phyloP scores from a whole-genome alignment of 371 early-diverging fungal genomes.

The Zopfochytrium polystomum region DNA sequence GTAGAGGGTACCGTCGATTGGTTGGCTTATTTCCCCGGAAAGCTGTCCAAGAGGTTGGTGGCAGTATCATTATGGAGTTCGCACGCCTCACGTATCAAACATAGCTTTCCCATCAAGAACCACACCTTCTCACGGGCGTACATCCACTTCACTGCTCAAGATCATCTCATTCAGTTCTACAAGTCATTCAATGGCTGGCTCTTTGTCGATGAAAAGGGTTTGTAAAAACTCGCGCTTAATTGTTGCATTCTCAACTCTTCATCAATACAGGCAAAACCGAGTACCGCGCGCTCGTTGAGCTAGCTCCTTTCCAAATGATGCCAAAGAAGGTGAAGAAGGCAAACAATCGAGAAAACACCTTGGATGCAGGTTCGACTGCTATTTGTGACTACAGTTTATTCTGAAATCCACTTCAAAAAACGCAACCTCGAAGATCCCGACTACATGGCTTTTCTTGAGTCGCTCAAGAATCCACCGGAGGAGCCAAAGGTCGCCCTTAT shows the following conservation, averaged over 20 bases:
- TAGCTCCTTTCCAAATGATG: slow-evolving; percentile 74
- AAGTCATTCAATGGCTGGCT: slow-evolving; percentile 74
- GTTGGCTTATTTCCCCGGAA: slow-evolving; percentile 64
- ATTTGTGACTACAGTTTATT: not conserved
- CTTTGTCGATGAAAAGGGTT: slow-evolving; percentile 70
- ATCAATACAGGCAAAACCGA: slow-evolving; percentile 55
- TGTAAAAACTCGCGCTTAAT: too few species aligned
- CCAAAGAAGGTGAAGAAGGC: slow-evolving; percentile 63
- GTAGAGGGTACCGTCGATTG: slow-evolving; percentile 60
- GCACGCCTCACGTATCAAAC: slow-evolving; percentile 32
- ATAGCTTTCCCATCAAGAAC: slow-evolving; percentile 59
- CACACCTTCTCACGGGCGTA: slow-evolving; percentile 72
- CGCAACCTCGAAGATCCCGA: slow-evolving; percentile 60
- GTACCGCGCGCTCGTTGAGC: slow-evolving; percentile 71
- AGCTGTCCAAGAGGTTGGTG: slow-evolving; percentile 66
- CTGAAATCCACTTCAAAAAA: not conserved
- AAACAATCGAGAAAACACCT: slow-evolving; percentile 72
- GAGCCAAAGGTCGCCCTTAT: slow-evolving; percentile 16
- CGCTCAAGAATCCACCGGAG: slow-evolving; percentile 43
- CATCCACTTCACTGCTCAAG: slow-evolving; percentile 67
- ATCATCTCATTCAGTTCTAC: slow-evolving; percentile 67
- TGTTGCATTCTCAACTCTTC: slow-evolving; percentile 8
- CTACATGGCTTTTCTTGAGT: slow-evolving; percentile 69
- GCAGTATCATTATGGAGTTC: not conserved
- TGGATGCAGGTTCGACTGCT: slow-evolving; percentile 60